Evolutionary conservation across 495 filamentous ascomycete species (phyloP), one percentile per base, ranked within the genome.

Genomic region (Halenospora varia): DNA sequence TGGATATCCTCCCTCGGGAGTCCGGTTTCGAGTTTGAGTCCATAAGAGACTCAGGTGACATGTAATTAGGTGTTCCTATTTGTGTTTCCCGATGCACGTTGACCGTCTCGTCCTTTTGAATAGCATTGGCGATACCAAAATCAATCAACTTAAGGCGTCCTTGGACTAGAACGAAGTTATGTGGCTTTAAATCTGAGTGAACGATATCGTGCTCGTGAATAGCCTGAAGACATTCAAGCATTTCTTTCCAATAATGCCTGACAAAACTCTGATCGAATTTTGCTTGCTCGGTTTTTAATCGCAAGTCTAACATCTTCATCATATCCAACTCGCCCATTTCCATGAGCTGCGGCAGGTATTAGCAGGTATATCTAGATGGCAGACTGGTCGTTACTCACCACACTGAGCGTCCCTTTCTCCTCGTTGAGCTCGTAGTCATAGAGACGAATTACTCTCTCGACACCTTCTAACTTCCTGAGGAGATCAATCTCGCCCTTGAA

Each of bases 401-500:
- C 85, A 67, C 86, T 90, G 25, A 98, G 80, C 41, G 82, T 84
- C 61, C 94, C 85, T 66, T 96, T 94, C 57, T 90, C 86, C 24
- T 88, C 82, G 64, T 97, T 97, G 61, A 97, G 76, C 66, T 98
- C 93, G 75, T 85, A 96, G 69, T 97, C 95, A 62, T 89, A 93
- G 3, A 97, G 72, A 13, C 87, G 84, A 25, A 97, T 88, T 0
- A 97, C 94, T 11, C 94, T 81, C 56, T 96, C 91, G 2, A 96
- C 86, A 49, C 88, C 87, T 25, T 84, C 79, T 25, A 98, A 71
- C 64, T 88, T 89, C 62, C 84, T 86, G 19, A 98, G 77, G 13
- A 98, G 75, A 63, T 97, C 94, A 60, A 98, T 98, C 71, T 98
- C 94, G 24, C 95, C 94, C 69, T 96, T 96, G 74, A 91, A 98